These are phyloP conservation scores for Eleusine coracana DNA, from an alignment of 176 grass and related monocot species.

Conservation along the genomic window DNA sequence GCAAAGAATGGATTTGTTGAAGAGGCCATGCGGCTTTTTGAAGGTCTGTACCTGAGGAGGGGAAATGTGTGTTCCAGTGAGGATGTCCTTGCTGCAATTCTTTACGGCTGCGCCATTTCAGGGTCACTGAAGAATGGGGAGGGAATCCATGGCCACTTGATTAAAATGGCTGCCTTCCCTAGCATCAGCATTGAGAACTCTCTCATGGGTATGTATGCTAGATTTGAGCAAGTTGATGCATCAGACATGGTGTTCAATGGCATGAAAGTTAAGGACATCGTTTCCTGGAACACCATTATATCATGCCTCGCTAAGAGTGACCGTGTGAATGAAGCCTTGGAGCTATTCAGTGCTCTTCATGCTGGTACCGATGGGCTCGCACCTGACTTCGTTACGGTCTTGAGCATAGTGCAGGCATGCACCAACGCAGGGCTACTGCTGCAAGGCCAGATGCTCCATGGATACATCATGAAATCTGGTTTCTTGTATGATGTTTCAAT, in stretches of 20 bases:
- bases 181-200: slow-evolving; percentile 63
- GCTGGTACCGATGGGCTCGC: background rate
- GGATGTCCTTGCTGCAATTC: slow-evolving; percentile 47
- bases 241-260: slow-evolving; percentile 47
- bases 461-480: slow-evolving; percentile 50
- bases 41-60: slow-evolving; percentile 27
- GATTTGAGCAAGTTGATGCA: slow-evolving; percentile 40
- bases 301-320: slow-evolving; percentile 61
- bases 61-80: slow-evolving; percentile 40
- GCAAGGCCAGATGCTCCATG: slow-evolving; percentile 61
- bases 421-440: slow-evolving; percentile 44
- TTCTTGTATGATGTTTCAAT: slow-evolving; percentile 49
- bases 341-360: slow-evolving; percentile 51
- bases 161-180: slow-evolving; percentile 46
- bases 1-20: slow-evolving; percentile 62
- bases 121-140: slow-evolving; percentile 44
- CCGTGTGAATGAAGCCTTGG: slow-evolving; percentile 51
- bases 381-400: slow-evolving; percentile 56
- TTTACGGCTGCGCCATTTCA: slow-evolving; percentile 52
- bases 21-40: slow-evolving; percentile 39
- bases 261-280: slow-evolving; percentile 60
- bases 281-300: slow-evolving; percentile 79
- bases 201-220: slow-evolving; percentile 66
- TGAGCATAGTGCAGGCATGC: slow-evolving; percentile 63
- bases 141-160: slow-evolving; percentile 51